Evolutionary conservation across 2,329 filamentous ascomycete species (phyloP), one percentile per base, ranked within the genome.

Genomic region (Emmonsiellopsis sp.): DNA sequence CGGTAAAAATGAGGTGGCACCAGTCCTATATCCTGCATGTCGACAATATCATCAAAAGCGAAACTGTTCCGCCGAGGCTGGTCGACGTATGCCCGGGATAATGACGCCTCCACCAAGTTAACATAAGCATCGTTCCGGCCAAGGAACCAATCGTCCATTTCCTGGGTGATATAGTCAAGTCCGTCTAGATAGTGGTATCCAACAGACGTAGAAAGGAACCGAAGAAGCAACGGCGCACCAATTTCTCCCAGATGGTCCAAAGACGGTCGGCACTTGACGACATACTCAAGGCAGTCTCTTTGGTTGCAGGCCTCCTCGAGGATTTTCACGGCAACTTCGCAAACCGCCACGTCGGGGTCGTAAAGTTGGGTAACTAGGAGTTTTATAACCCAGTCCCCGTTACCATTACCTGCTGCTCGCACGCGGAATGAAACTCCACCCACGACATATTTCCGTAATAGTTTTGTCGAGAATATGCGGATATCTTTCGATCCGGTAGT

Each of bases 131-230:
- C 92, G 65, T 98, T 98, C 44, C 93, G 84, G 11, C 93, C 93
- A 14, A 98, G 77, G 65, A 97, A 98, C 93, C 93, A 98, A 71
- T 98, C 94, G 61, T 98, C 93, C 93, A 98, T 98, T 68, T 98
- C 94, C 66, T 95, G 93, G 57, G 91, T 96, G 69, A 98, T 98
- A 67, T 98, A 98, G 72, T 98, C 94, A 43, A 98, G 77, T 0
- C 91, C 93, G 65, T 97, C 90, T 5, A 98, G 78, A 69, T 98
- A 98, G 69, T 97, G 91, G 65, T 98, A 98, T 49, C 93, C 93
- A 54, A 96, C 92, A 2, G 91, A 96, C 0, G 92, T 97, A 0
- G 91, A 96, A 52, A 98, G 71, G 69, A 98, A 98, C 46, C 93
- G 86, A 50, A 98, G 76, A 4, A 98, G 79, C 21, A 98, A 76